These are phyloP conservation scores for Echinochloa phyllopogon DNA, from an alignment of 176 grass and related monocot genomes.

Conservation along the genomic window DNA sequence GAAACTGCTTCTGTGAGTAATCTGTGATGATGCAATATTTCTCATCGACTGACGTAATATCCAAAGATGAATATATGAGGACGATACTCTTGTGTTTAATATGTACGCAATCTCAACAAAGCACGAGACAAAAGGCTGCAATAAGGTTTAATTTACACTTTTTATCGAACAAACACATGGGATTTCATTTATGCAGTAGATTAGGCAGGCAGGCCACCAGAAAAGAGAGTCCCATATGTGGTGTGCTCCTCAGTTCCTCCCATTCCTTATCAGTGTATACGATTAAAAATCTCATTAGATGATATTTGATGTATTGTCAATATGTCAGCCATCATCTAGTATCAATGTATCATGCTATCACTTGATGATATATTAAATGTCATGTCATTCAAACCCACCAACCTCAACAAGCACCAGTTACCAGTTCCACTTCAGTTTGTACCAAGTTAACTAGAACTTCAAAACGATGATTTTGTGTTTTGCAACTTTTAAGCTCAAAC, in stretches of 20 bases:
- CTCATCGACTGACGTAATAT: neutral
- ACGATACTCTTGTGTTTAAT: neutral
- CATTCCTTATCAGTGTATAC: neutral
- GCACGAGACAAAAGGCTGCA: conserved; percentile 17
- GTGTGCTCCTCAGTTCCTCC: neutral
- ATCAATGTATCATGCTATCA: neutral
- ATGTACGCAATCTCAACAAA: neutral
- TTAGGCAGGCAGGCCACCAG: neutral
- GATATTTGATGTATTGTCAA: conserved; percentile 10
- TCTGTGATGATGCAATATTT: neutral
- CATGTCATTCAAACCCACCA: conserved; percentile 6
- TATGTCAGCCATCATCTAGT: neutral
- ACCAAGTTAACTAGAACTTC: neutral
- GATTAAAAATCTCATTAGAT: neutral
- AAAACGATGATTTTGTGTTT: neutral
- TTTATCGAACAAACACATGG: neutral
- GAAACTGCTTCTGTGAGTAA: neutral
- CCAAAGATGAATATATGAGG: neutral
- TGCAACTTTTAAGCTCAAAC: conserved; percentile 12
- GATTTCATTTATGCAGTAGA: neutral
- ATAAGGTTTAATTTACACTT: neutral
- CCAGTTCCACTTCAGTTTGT: too few species aligned
- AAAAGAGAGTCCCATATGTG: neutral
- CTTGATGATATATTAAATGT: neutral
- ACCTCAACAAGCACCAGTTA: neutral